Evolutionary conservation across 2,329 filamentous ascomycete species (phyloP), one percentile per base, ranked within the genome.

Genomic region (Xylaria sp.): DNA sequence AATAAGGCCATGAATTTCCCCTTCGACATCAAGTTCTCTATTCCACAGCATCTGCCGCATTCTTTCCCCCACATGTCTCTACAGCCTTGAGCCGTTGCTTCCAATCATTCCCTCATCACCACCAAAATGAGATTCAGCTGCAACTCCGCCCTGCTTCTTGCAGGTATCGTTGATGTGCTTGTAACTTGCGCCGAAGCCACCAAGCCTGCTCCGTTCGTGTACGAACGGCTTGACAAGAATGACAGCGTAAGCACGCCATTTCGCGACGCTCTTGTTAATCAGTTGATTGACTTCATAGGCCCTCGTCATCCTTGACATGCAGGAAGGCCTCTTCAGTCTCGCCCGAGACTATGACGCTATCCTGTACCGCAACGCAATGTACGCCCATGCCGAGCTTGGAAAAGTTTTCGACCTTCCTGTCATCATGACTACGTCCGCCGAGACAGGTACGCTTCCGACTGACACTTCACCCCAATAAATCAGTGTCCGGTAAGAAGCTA

Each of bases 341-440:
- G 87, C 87, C 43, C 83, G 88, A 31, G 90, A 93, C 76, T 91
- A 84, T 71, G 83, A 88, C 59, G 79, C 86, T 8, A 85, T 83
- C 9, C 81, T 88, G 35, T 93, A 85, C 79, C 82, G 84, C 62
- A 84, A 89, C 72, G 85, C 85, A 74, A 86, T 92, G 66, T 77
- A 90, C 41, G 89, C 87, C 0, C 90, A 92, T 66, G 84, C 88
- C 17, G 83, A 84, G 5, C 74, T 92, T 2, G 89, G 85, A 56
- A 84, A 87, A 57, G 76, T 87, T 58, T 93, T 92, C 71, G 76
- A 88, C 69, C 72, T 91, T 4, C 90, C 90, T 8, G 85, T 89
- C 4, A 80, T 93, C 60, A 74, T 93, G 78, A 90, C 88, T 13
- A 90, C 87, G 4, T 92, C 89, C 6, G 87, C 88, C 5, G 83